Conservation (phyloP, 1,139 yeast species). For the Saccharomyces uvarum region DNA sequence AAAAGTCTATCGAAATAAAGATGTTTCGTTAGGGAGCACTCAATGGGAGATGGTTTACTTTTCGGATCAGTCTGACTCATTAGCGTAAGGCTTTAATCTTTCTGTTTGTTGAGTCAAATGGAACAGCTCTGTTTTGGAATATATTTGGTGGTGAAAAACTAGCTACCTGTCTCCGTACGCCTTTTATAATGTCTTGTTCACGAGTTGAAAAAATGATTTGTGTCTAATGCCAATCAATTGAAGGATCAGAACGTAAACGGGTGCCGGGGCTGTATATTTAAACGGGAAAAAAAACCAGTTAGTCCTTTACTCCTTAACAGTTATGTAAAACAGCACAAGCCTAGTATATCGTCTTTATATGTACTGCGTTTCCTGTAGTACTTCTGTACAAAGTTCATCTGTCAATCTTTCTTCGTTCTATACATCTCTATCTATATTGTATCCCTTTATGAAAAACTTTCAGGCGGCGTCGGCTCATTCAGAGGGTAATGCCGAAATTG, state of each 20-base stretch:
- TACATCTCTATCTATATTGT: not conserved
- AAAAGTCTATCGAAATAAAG: conserved; percentile 16
- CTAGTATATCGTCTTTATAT: not conserved
- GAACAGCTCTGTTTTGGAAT: not conserved
- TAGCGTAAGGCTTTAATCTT: not conserved
- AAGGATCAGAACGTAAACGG: not conserved
- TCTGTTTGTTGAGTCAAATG: not conserved
- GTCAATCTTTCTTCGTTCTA: not conserved
- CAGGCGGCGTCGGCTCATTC: conserved; percentile 8
- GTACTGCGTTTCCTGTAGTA: not conserved
- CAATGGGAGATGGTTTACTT: conserved; percentile 8
- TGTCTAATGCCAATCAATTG: not conserved
- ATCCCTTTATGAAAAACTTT: not conserved
- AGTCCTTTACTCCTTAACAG: not conserved
- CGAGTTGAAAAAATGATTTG: not conserved
- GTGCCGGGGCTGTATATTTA: not conserved
- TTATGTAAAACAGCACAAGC: not conserved
- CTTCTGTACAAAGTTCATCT: not conserved
- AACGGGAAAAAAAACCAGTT: not conserved
- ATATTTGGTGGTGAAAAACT: not conserved
- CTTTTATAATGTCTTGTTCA: not conserved
- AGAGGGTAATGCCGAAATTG: conserved; percentile 47
- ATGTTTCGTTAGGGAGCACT: conserved; percentile 15
- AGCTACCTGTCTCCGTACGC: not conserved
- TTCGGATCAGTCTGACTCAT: conserved; percentile 1